Evolutionary conservation across 352 stramenopile species (phyloP), one percentile per base, ranked within the genome.

Genomic region (Globisporangium nodosum): DNA sequence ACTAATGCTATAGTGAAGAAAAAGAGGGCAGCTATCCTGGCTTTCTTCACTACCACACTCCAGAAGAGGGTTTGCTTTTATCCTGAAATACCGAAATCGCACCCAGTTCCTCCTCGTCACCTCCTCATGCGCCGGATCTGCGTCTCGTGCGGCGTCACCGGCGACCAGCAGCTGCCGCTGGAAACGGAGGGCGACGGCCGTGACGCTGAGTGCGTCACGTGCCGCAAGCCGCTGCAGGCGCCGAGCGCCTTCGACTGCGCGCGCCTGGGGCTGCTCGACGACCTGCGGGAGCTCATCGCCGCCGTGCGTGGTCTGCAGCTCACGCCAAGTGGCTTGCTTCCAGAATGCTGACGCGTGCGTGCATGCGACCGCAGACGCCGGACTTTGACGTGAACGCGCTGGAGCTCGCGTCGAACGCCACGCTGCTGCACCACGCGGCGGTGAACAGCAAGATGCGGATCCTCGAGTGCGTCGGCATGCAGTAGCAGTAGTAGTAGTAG

Each of bases 381-480:
- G 21, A 52, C 16, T 87, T 90, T 55, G 75, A 92, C 56, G 65
- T 90, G 9, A 90, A 88, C 54, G 60, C 66, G 56, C 54, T 63
- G 3, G 78, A 90, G 48, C 52, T 68, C 60, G 50, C 61, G 13
- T 74, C 78, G 24, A 71, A 86, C 31, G 80, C 83, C 24, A 92
- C 83, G 40, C 31, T 92, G 48, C 64, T 92, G n/a, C 83, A 92
- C 61, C 70, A 86, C 59, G 83, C 83, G 20, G 78, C 78, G n/a
- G 76, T 88, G 31, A 90, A 86, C 69, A 86, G 73, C 62, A 89
- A 88, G 62, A 90, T 90, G 77, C 73, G 81, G 11, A 64, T 90
- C 8, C 56, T 90, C 24, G 80, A 90, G 77, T 92, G 64, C 30
- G 69, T 66, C 18, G 24, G 18, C 18, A 40, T 47, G 20, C 7